Base-by-base conservation (phyloP, 106 monocot species). In the Apostasia shenzhenica region DNA sequence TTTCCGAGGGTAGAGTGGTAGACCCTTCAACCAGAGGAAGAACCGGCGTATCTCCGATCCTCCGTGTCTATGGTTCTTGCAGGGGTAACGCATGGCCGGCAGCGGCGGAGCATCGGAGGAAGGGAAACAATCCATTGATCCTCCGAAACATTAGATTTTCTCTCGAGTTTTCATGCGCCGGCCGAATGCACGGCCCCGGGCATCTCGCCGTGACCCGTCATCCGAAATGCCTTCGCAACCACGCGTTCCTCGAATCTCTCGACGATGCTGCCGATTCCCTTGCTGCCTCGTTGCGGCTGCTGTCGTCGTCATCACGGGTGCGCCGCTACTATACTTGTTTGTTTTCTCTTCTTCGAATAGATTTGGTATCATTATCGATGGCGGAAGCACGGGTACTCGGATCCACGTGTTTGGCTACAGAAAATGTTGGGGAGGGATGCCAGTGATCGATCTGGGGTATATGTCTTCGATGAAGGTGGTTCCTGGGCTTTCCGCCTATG, bases 311-410 rank as follows among this genome's bases (percentile, higher is more conserved):
- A 26, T 26, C 26, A 26, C 65, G 48, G 65, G 65, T 46, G 48
- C 45, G 12, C 41, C 8, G 3, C 59, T 62, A 5, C 14, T 65
- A 1, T 48, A 65, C 42, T 65, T 48, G n/a, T 8, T 14, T 41
- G 2, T 13, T 43, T 65, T 37, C 9, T 37, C 26, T 48, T 65
- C 46, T 47, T 47, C 65, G 4, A 14, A 48, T 48, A 65, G 37
- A 48, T 65, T 65, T 8, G 48, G 14, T 65, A 73, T 97, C 48
- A 67, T 97, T 47, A 89, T 97, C 66, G 97, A 97, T 55, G 97
- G 77, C 11, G 97, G 97, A 14, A 97, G 97, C 81, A 80, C 92
- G 6, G 97, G 97, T 4, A 89, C 89, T 12, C 82, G 97, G 75
- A 77, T 89, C 62, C 97, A 97, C 67, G 84, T 89, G 44, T 85